Conservation (phyloP, 1,284 basidiomycete genomes). For the Mycena citricolor region DNA sequence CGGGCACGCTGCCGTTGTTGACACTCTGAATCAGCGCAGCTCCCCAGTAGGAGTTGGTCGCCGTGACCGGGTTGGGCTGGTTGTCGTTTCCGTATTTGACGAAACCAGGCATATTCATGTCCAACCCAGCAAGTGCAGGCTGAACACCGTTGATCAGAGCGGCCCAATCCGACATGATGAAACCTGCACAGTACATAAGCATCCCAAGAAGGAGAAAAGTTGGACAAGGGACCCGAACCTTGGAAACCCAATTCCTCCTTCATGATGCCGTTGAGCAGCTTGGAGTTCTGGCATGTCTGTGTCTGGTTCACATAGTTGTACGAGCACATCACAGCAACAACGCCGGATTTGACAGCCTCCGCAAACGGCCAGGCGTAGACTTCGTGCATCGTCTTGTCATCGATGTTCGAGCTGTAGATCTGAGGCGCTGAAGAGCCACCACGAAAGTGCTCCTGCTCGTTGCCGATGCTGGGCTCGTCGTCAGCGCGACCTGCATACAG, state of each 20-base stretch:
- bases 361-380: conserved; percentile 44
- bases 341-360: conserved; percentile 45
- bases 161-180: conserved; percentile 29
- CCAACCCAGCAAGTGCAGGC: conserved; percentile 21
- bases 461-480: conserved; percentile 36
- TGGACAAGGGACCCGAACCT: conserved; percentile 31
- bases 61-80: conserved; percentile 21
- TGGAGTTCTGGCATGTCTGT: conserved; percentile 54
- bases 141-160: conserved; percentile 22
- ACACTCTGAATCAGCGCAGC: conserved; percentile 38
- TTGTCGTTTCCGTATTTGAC: conserved; percentile 14
- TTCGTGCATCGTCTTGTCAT: conserved; percentile 48
- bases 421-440: conserved; percentile 36
- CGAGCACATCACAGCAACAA: conserved; percentile 43
- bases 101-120: conserved; percentile 31
- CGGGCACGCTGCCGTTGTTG: conserved; percentile 43
- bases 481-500: too few relatives aligned
- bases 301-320: conserved; percentile 41
- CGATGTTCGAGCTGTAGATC: conserved; percentile 49
- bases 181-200: not conserved
- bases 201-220: not conserved
- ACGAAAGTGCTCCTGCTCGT: conserved; percentile 50
- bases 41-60: conserved; percentile 29
- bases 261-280: conserved; percentile 55
- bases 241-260: conserved; percentile 64